A percentile compares a stretch with the other conserved stretches of the same genome.
Evolutionary conservation across 129 eudicot species (phyloP).

Genomic region (Tagetes patula): DNA sequence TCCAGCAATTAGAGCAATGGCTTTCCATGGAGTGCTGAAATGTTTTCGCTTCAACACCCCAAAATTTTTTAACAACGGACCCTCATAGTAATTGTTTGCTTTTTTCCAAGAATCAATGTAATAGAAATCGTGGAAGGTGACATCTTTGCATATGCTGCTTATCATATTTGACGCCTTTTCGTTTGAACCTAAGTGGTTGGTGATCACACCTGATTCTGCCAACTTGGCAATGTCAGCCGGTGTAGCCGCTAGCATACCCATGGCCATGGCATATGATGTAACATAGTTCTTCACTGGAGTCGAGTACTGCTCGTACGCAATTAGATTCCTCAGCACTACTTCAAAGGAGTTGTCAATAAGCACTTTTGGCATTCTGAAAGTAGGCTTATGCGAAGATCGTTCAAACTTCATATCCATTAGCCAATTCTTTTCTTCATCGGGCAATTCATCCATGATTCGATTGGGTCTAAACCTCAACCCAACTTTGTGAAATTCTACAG

Average conservation of each 20-base stretch:
- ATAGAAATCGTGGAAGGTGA: neutral
- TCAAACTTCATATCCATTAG: neutral
- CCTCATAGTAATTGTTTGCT: neutral
- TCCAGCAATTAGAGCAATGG: constrained; percentile 11
- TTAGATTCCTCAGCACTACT: constrained; percentile 19
- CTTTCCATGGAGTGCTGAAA: constrained; percentile 14
- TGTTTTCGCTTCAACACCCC: neutral
- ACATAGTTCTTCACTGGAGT: neutral
- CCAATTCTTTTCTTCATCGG: neutral
- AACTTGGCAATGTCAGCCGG: constrained; percentile 15
- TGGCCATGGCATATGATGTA: constrained; percentile 12
- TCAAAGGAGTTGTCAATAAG: neutral
- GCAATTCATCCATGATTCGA: neutral
- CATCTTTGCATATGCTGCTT: constrained; percentile 17
- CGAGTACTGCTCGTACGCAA: constrained; percentile 26
- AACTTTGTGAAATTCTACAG: constrained; percentile 12
- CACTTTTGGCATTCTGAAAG: neutral
- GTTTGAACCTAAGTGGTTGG: neutral
- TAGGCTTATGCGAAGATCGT: constrained; percentile 10
- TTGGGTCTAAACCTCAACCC: constrained; percentile 18
- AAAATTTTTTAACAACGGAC: neutral
- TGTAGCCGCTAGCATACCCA: neutral
- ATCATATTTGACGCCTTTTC: constrained; percentile 17
- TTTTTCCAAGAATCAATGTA: neutral
- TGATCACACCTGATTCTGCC: constrained; percentile 8